Evolutionary conservation across 371 early-diverging fungal genomes (phyloP).

Genomic region (Mucor mucedo): DNA sequence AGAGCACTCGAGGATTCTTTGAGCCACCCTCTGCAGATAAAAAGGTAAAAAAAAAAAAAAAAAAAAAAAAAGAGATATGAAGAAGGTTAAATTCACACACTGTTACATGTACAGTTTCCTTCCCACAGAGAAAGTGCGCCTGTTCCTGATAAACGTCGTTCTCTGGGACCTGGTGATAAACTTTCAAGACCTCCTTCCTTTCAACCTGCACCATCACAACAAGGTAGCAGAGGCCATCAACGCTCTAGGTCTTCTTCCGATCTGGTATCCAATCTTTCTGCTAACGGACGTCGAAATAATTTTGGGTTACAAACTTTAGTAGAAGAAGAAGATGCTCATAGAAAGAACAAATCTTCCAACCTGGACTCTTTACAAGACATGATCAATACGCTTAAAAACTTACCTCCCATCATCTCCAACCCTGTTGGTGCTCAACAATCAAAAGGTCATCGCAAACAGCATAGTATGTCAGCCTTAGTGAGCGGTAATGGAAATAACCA

Average conservation of each 20-base stretch:
- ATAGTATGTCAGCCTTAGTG: slow-evolving; percentile 43
- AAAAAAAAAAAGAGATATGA: neutral
- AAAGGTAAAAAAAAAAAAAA: slow-evolving; percentile 20
- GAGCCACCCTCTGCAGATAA: slow-evolving; percentile 37
- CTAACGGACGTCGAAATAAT: slow-evolving; percentile 19
- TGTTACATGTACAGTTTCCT: slow-evolving; percentile 8
- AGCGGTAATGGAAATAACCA: slow-evolving; percentile 19
- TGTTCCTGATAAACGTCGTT: slow-evolving; percentile 29
- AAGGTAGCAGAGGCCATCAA: slow-evolving; percentile 39
- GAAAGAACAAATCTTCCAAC: slow-evolving; percentile 16
- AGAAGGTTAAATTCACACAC: neutral
- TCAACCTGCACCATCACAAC: slow-evolving; percentile 16
- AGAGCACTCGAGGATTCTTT: slow-evolving; percentile 55
- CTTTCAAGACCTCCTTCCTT: slow-evolving; percentile 16
- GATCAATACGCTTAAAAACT: slow-evolving; percentile 55
- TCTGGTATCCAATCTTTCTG: slow-evolving; percentile 18
- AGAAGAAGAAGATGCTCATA: slow-evolving; percentile 30
- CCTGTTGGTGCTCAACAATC: too few species aligned
- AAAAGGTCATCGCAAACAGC: slow-evolving; percentile 51
- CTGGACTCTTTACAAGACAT: slow-evolving; percentile 58
- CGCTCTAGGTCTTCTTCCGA: slow-evolving; percentile 52
- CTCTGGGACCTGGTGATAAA: slow-evolving; percentile 21
- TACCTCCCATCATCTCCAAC: slow-evolving; percentile 44
- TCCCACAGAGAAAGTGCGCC: slow-evolving; percentile 24
- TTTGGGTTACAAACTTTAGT: slow-evolving; percentile 25